These are phyloP conservation scores for Batrachochytrium dendrobatidis DNA, from an alignment of 371 early-diverging fungal species.

Conservation along the genomic window DNA sequence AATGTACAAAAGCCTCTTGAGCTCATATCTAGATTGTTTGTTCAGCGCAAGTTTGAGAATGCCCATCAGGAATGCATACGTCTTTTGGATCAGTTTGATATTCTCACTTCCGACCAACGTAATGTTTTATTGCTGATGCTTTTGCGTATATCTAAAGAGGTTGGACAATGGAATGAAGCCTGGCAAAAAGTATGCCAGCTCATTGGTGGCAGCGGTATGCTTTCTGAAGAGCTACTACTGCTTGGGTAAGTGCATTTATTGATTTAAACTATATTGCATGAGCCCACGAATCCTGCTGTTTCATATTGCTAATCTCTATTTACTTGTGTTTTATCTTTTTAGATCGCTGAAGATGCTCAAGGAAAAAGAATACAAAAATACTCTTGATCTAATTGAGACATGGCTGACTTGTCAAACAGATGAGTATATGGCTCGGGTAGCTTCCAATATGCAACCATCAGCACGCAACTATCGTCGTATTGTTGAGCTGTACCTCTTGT, in stretches of 20 bases:
- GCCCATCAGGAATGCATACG: not conserved
- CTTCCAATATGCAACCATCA: not conserved
- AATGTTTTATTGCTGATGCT: not conserved
- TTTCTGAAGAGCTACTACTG: not conserved
- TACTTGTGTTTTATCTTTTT: not conserved
- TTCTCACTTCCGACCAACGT: not conserved
- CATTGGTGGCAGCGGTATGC: not conserved
- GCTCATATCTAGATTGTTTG: not conserved
- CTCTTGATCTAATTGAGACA: not conserved
- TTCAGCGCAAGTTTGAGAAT: not conserved
- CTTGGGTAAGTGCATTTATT: not conserved
- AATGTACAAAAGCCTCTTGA: not conserved
- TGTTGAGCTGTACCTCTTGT: not conserved
- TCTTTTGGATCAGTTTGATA: not conserved
- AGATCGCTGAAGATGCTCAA: not conserved
- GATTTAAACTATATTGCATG: not conserved
- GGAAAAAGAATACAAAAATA: not conserved
- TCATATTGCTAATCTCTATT: not conserved
- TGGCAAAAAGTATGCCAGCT: not conserved
- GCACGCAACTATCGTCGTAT: not conserved
- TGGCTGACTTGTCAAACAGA: not conserved
- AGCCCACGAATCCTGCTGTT: no score
- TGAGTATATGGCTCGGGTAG: not conserved
- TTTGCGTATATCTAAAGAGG: not conserved
- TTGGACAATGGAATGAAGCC: not conserved